These are phyloP conservation scores for Vitis riparia DNA, from an alignment of 164 flowering plant species.

Conservation along the genomic window DNA sequence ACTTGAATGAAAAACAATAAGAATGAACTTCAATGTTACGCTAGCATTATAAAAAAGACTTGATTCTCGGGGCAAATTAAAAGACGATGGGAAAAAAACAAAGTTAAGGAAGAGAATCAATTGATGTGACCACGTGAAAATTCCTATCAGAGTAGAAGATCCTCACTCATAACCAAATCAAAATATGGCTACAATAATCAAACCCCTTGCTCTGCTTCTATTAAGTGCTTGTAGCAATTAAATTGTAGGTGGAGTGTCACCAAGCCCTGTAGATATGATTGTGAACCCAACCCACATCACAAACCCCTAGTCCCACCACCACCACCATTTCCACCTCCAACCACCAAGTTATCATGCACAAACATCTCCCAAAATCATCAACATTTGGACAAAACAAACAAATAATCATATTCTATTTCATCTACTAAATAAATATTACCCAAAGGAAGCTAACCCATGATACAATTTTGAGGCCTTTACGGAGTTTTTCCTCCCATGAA, in stretches of 20 bases:
- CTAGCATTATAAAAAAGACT: too few species aligned
- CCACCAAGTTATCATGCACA: not conserved
- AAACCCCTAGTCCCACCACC: not conserved
- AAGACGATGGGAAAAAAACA: too few species aligned
- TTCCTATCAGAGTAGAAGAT: not conserved
- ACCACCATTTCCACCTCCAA: not conserved
- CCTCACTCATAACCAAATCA: constrained; percentile 6
- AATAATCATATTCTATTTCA: not conserved
- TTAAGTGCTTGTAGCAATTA: constrained; percentile 8
- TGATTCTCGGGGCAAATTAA: too few species aligned
- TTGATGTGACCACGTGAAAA: constrained; percentile 6
- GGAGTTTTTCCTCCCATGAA: constrained; percentile 10
- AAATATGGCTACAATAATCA: not conserved
- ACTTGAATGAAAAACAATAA: too few species aligned
- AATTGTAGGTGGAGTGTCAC: constrained; percentile 14
- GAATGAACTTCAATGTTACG: too few species aligned
- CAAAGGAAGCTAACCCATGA: constrained; percentile 6
- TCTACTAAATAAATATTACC: not conserved
- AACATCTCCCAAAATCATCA: not conserved
- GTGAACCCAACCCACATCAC: constrained; percentile 9
- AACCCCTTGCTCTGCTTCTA: not conserved
- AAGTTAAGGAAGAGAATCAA: too few species aligned
- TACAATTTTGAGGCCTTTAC: constrained; percentile 6
- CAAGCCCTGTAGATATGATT: constrained; percentile 6
- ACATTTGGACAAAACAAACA: not conserved